Evolutionary conservation across 1,139 yeast genomes (phyloP).

Genomic region (Blastobotrys ciferrii): DNA sequence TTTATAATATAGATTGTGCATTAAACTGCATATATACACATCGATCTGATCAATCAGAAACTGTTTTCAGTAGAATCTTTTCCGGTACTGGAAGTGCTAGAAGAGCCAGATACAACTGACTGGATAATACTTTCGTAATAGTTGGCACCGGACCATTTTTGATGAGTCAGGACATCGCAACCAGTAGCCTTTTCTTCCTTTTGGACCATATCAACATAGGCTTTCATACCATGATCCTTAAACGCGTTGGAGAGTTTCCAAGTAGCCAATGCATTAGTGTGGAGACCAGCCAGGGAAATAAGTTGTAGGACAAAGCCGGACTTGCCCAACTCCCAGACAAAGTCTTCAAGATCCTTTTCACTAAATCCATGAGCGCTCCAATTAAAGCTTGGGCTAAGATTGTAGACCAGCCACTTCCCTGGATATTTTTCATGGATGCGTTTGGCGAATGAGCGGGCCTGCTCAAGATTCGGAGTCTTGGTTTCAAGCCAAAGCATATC

Average conservation of each 20-base stretch:
- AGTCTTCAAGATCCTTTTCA: conserved; percentile 45
- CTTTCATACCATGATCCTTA: conserved; percentile 52
- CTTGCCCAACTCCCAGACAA: conserved; percentile 55
- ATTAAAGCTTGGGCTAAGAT: conserved; percentile 57
- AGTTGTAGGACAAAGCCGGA: conserved; percentile 54
- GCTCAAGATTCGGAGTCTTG: conserved; percentile 83
- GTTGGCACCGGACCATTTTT: conserved; percentile 60
- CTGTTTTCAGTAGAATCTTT: conserved; percentile 47
- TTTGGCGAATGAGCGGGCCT: conserved; percentile 50
- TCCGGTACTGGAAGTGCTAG: conserved; percentile 48
- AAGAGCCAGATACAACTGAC: conserved; percentile 47
- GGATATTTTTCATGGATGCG: conserved; percentile 49
- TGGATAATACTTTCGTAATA: conserved; percentile 48
- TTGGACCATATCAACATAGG: conserved; percentile 54
- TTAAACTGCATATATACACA: not conserved
- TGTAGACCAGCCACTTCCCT: conserved; percentile 56
- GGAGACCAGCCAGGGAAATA: conserved; percentile 56
- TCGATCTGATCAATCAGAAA: conserved; percentile 17
- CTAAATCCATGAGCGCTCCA: conserved; percentile 56
- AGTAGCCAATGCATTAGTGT: conserved; percentile 50
- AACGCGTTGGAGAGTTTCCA: conserved; percentile 49
- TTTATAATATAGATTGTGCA: not conserved
- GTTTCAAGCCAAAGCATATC: conserved; percentile 97
- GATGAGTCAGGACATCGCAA: conserved; percentile 57
- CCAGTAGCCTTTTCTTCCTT: conserved; percentile 44